Evolutionary conservation across 2,329 filamentous ascomycete species (phyloP).

Genomic region (Emmonsiellopsis sp.): DNA sequence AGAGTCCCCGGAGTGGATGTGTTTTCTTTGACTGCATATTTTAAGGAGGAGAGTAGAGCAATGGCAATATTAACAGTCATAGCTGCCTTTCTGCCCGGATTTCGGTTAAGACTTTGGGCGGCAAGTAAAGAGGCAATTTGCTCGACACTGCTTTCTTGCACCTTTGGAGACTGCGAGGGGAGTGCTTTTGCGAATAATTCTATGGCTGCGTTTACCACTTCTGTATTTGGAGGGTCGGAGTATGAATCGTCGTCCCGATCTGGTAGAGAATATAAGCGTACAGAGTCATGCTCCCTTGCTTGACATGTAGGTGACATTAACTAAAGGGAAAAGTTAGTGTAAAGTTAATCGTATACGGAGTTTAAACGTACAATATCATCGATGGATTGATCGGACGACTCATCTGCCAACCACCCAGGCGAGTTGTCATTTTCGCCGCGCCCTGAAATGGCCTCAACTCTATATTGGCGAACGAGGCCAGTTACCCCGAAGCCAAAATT

Average conservation of each 20-base stretch:
- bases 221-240: conserved; percentile 77
- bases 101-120: conserved; percentile 67
- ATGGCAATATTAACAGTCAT: conserved; percentile 84
- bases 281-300: conserved; percentile 81
- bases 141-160: conserved; percentile 92
- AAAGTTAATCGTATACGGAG: no score
- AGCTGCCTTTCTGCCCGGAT: conserved; percentile 78
- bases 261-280: conserved; percentile 58
- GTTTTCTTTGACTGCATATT: conserved; percentile 76
- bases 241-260: conserved; percentile 37
- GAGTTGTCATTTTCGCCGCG: conserved; percentile 55
- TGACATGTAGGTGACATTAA: conserved; percentile 59
- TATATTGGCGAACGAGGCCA: conserved; percentile 69
- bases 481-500: conserved; percentile 93
- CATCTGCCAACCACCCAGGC: conserved; percentile 28
- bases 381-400: conserved; percentile 28
- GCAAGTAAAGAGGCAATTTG: conserved; percentile 87
- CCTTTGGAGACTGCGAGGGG: conserved; percentile 76
- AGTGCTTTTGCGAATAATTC: conserved; percentile 86
- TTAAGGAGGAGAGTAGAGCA: conserved; percentile 68
- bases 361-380: conserved; percentile 31
- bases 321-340: conserved; percentile 18
- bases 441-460: conserved; percentile 59
- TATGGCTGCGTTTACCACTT: conserved; percentile 90
- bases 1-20: conserved; percentile 63